Evolutionary conservation across 306 rosid genomes (phyloP).

Genomic region (Abrus precatorius): DNA sequence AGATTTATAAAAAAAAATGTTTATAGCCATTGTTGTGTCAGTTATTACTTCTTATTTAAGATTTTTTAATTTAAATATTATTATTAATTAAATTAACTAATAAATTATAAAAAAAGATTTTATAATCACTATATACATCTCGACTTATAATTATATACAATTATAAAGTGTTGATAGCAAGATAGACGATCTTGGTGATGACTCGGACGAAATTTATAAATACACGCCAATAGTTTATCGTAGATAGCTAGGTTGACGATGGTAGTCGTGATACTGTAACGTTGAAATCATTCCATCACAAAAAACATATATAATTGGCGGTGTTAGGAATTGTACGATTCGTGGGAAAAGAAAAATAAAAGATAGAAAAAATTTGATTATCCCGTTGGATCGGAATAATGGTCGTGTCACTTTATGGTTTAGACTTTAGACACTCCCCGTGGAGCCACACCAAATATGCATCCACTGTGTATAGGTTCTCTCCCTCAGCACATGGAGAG

Average conservation of each 20-base stretch:
- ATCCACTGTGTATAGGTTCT: neutral
- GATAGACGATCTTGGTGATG: neutral
- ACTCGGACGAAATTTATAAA: neutral
- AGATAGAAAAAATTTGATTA: neutral
- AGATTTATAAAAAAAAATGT: too few species aligned
- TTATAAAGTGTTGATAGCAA: neutral
- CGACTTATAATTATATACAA: too few species aligned
- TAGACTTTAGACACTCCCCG: neutral
- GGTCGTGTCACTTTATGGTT: constrained; percentile 3
- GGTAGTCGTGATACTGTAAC: neutral
- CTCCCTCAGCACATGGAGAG: constrained; percentile 46
- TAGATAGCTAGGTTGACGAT: neutral
- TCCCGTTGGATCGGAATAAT: constrained; percentile 2
- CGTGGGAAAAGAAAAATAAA: constrained; percentile 1
- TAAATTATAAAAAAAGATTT: too few species aligned
- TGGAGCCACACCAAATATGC: neutral
- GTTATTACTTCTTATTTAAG: too few species aligned
- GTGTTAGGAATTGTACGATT: neutral
- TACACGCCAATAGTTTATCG: neutral
- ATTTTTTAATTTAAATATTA: too few species aligned
- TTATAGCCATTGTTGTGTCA: too few species aligned
- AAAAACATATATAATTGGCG: neutral
- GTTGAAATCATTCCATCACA: neutral
- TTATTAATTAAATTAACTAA: too few species aligned
- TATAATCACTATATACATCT: too few species aligned